Base-by-base conservation (phyloP, 257 asterid species). In the Knoxia roxburghii region DNA sequence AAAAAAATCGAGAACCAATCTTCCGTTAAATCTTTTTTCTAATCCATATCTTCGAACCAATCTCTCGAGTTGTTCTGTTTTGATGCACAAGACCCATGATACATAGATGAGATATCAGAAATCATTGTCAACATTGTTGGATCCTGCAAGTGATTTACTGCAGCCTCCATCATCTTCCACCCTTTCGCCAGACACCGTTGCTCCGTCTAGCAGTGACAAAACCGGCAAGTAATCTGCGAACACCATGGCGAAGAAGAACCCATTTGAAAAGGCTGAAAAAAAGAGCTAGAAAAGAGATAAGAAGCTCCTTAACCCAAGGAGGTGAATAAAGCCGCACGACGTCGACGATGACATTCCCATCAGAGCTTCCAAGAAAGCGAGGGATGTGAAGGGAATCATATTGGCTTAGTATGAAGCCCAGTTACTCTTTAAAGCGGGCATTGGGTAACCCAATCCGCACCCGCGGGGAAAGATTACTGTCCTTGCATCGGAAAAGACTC, bases 141-240 rank as follows among this genome's bases (percentile, higher is more conserved):
- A 89, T 85, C 96, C 95, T 73, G 81, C 81, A 50, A 83, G 65
- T 78, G 90, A 83, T 61, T 65, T 87, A 79, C 78, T 73, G 69
- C 90, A 85, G 2, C 76, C 79, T 33, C 82, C 88, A 7, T 81
- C 93, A 55, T 89, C 97, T 65, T 96, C 97, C 61, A 89, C 98
- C 4, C 77, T 52, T 68, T 92, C n/a, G n/a, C n/a, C n/a, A n/a
- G n/a, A n/a, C n/a, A n/a, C n/a, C 41, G 9, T 37, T 23, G 64
- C 43, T 27, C 40, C 48, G 49, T 48, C 33, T 21, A 43, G 40
- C 57, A 18, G 39, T 41, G 18, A 8, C 29, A 15, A 9, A 10
- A 9, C n/a, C 18, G 13, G 1, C 43, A 13, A 18, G 12, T 7
- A 10, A 11, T 23, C 21, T 5, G 23, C 6, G 7, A 43, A 15